Conservation (phyloP, 148 eudicot species). For the Polygonum maritimum region DNA sequence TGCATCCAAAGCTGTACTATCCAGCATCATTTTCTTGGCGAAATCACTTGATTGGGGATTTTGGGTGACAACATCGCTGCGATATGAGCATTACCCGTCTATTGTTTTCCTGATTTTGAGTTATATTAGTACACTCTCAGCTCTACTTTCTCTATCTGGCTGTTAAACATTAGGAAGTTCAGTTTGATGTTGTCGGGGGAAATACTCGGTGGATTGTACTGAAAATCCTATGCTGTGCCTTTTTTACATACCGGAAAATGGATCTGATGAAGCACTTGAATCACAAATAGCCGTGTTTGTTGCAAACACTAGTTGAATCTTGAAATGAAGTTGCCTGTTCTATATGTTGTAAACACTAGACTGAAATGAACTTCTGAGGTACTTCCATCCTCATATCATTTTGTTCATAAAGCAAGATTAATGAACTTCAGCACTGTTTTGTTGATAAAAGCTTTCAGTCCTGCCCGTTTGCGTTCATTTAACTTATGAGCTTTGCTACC, state of each 20-base stretch:
- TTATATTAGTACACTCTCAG: not conserved
- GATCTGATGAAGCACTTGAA: slow-evolving; percentile 1
- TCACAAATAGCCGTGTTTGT: not conserved
- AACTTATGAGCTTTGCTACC: not conserved
- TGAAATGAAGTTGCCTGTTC: not conserved
- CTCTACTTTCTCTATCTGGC: not conserved
- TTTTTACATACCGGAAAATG: not conserved
- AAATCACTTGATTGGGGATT: not conserved
- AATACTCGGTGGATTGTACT: not conserved
- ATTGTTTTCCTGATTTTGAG: not conserved
- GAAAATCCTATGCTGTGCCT: not conserved
- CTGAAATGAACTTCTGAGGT: not conserved
- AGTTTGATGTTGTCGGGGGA: not conserved
- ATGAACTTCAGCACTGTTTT: not conserved
- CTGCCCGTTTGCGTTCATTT: not conserved
- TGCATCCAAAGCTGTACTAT: not conserved
- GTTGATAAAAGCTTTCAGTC: not conserved
- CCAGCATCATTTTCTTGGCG: not conserved
- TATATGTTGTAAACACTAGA: not conserved
- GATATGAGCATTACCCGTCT: not conserved
- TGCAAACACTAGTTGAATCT: too few relatives aligned
- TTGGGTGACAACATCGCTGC: not conserved
- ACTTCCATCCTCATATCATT: not conserved
- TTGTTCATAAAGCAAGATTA: not conserved
- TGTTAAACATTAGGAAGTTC: not conserved